Base-by-base conservation (phyloP, 2,329 filamentous ascomycete genomes). In the Decorospora gaudefroyi region DNA sequence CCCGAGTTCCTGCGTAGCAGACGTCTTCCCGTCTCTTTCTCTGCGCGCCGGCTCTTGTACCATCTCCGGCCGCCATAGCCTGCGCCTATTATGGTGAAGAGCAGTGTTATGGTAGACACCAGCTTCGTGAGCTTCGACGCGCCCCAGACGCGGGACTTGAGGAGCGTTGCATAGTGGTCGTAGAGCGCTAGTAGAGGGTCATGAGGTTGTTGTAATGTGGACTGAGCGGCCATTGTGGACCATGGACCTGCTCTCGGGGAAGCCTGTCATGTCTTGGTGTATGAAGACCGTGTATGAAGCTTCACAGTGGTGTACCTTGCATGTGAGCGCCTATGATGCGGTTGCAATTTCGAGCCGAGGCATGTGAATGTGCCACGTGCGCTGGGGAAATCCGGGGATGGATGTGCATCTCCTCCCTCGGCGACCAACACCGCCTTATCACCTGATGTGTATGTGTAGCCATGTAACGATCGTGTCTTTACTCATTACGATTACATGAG, bases 1-100 rank as follows among this genome's bases (percentile, higher is more conserved):
- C 90, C 95, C 21, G 92, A 97, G 72, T 99, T 99, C 48, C 88
- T 86, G 45, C 93, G 83, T 52, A 97, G 76, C 39, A 99, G 79
- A 54, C 88, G 87, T 51, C 83, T 79, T 4, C 91, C 91, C 58
- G 90, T 87, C 59, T 93, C 90, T 55, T 83, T 85, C 72, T 97
- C 92, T 53, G 84, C 84, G 34, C 82, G 82, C 48, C 83, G 79
- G 44, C 79, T 82, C 64, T 80, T 84, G 81, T 88, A 92, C 81
- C 86, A 88, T 49, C 82, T 82, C 47, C 86, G 83, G n/a, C 83
- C 82, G 48, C 90, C 90, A 74, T 89, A 90, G 42, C 85, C 86
- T 31, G 86, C 78, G 49, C 86, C 80, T 57, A 96, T 81, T 57
- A 97, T 90, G 34, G 89, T 86, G 18, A 90, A 74, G 6, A 86